These are phyloP conservation scores for Phytophthora tubulina DNA, from an alignment of 352 stramenopile genomes.

Conservation along the genomic window DNA sequence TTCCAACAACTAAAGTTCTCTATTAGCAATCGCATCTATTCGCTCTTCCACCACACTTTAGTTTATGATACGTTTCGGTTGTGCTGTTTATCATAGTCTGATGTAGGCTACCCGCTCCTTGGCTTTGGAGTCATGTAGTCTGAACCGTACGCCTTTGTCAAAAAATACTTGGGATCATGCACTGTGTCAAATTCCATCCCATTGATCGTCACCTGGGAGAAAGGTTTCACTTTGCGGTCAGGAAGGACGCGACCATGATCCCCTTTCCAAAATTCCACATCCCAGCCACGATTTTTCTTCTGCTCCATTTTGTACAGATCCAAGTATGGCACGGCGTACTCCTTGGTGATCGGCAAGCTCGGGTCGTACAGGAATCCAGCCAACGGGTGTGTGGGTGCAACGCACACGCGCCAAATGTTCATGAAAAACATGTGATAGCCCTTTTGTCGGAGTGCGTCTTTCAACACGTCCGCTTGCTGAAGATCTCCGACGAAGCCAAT, in stretches of 20 bases:
- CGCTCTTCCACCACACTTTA: too few species aligned
- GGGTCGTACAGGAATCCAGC: conserved; percentile 45
- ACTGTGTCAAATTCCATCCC: conserved; percentile 44
- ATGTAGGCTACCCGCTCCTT: conserved; percentile 3
- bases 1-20: too few species aligned
- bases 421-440: too few species aligned
- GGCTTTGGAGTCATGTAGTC: conserved; percentile 44
- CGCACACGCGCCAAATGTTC: too few species aligned
- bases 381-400: conserved; percentile 32
- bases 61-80: too few species aligned
- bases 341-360: conserved; percentile 12
- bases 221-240: conserved; percentile 6
- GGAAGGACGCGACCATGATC: conserved; percentile 12
- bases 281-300: not conserved
- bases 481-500: conserved; percentile 43
- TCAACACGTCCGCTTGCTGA: conserved; percentile 10
- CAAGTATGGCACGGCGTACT: conserved; percentile 39
- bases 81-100: too few species aligned
- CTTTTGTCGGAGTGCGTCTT: not conserved
- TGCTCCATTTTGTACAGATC: conserved; percentile 43
- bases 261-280: conserved; percentile 23
- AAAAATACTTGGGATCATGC: conserved; percentile 39
- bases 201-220: conserved; percentile 27
- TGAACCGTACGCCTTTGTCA: conserved; percentile 38
- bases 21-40: too few species aligned